Base-by-base conservation (phyloP, 2,329 filamentous ascomycete species). In the Paracamarosporium sp. region DNA sequence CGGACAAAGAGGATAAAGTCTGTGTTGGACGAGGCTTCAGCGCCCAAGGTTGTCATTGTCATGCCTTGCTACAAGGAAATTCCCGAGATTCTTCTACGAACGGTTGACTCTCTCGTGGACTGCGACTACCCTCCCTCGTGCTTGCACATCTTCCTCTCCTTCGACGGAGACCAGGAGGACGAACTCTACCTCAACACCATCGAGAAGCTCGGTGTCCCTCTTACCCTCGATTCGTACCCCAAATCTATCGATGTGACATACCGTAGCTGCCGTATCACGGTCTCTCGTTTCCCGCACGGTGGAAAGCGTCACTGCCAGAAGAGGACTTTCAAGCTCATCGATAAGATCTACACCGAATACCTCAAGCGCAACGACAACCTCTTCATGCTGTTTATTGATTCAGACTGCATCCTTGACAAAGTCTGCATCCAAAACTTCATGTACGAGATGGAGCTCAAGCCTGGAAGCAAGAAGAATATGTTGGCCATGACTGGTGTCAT, bases 11-110 rank as follows among this genome's bases (percentile, higher is more conserved):
- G 90, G 51, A 91, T 97, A 72, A 93, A 96, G 73, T 86, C 91
- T 62, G 87, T 92, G 0, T 84, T 97, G 50, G 92, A 97, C 74
- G 92, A 96, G 72, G 81, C 86, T 2, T 93, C 89, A 0, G 93
- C 95, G 0, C 95, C 94, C 1, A 98, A 98, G 77, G 90, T 96
- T 15, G 92, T 97, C 62, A 90, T 98, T 59, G 90, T 98, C 57
- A 97, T 98, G 93, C 95, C 94, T 4, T 96, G 93, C 71, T 98
- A 97, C 80, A 92, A 95, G 71, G 95, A 98, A 73, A 88, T 93
- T 28, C 91, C 92, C 0, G 90, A 91, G 0, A 85, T 96, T 12
- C 83, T 98, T 45, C 83, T 97, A 54, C 90, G 90, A 45, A 95
- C 94, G 4, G 85, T 97, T 66, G 89, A 97, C 78, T 97, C 94